Percentiles rank a stretch among this genome's conserved stretches.
These are phyloP conservation scores for Fusarium tanahbumbuense DNA, from an alignment of 2,329 filamentous ascomycete genomes.

Conservation along the genomic window DNA sequence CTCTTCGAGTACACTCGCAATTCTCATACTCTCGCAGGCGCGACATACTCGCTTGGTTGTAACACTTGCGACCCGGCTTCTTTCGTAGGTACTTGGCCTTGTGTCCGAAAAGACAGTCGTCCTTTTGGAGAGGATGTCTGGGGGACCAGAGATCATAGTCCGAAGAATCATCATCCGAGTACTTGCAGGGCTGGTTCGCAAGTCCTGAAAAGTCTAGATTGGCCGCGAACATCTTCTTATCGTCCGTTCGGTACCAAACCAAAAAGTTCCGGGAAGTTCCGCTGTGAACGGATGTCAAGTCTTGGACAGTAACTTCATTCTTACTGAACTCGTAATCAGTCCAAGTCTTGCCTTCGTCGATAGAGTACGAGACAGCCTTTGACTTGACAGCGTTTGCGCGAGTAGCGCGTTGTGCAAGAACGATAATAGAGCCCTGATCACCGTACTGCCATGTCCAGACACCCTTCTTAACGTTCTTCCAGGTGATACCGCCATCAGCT, in stretches of 20 bases:
- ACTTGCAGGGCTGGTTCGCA: slow-evolving; percentile 76
- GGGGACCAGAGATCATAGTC: slow-evolving; percentile 93
- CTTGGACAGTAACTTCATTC: slow-evolving; percentile 76
- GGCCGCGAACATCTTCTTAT: slow-evolving; percentile 74
- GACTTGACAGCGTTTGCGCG: slow-evolving; percentile 76
- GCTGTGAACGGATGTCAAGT: slow-evolving; percentile 88
- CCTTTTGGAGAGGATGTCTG: slow-evolving; percentile 79
- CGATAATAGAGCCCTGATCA: slow-evolving; percentile 92
- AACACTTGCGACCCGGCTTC: slow-evolving; percentile 81
- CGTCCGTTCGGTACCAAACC: slow-evolving; percentile 77
- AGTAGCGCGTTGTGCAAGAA: slow-evolving; percentile 80
- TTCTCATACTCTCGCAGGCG: slow-evolving; percentile 79
- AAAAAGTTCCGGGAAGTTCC: slow-evolving; percentile 93
- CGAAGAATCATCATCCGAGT: slow-evolving; percentile 67
- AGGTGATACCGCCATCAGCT: slow-evolving; percentile 87
- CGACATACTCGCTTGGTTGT: slow-evolving; percentile 79
- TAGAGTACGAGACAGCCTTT: slow-evolving; percentile 77
- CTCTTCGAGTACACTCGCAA: slow-evolving; percentile 84
- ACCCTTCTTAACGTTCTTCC: slow-evolving; percentile 88
- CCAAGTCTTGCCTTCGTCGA: slow-evolving; percentile 87
- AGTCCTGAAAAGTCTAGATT: slow-evolving; percentile 92
- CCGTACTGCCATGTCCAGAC: slow-evolving; percentile 94
- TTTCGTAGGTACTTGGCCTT: slow-evolving; percentile 91
- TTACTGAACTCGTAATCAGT: slow-evolving; percentile 77
- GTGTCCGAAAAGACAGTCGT: slow-evolving; percentile 93